Evolutionary conservation across 768 basidiomycete species (phyloP), one percentile per base, ranked within the genome.

Genomic region (Kwoniella botswanensis): DNA sequence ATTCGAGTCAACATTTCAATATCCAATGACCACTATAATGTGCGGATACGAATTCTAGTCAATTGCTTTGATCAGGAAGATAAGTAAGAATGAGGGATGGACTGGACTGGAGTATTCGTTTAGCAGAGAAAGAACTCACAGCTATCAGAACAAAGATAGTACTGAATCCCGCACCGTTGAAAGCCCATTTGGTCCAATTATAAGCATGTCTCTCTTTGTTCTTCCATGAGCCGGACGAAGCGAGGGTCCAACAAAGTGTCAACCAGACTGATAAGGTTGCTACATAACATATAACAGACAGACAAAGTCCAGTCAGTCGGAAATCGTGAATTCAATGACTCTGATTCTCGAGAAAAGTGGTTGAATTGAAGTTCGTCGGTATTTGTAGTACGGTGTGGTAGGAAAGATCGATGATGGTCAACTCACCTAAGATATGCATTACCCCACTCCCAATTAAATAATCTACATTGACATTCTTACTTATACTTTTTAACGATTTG

Each of bases 111-210:
- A 12, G 1, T 24, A 9, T 54, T 41, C 4, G 29, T 26, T 50
- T 35, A n/a, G 7, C 52, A 58, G 29, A 5, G 61, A 29, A 24
- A 24, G 18, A 6, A 74, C 79, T 65, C 60, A 80, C 79, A 17
- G 75, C 64, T 35, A 80, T 71, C 22, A 78, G 26, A 12, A 75
- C 60, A 4, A 74, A 65, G 21, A 80, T 21, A 1, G 60, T 59
- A 29, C 63, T 71, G 18, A 35, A 54, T 17, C 64, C 58, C 11
- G 71, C 74, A 21, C 56, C 41, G 46, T 21, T 26, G 68, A 75
- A 80, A 17, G 77, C 72, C 70, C 69, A 71, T 24, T 67, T 55
- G 13, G 79, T 80, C 74, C 74, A 77, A 7, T 66, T 53, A 54
- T 68, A 74, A 0, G 74, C 79, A 7, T 65, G 22, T 5, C 15